Percentiles rank a stretch among this genome's conserved stretches.
These are phyloP conservation scores for Malus hybrid DNA, from an alignment of 331 rosid species.

Conservation along the genomic window DNA sequence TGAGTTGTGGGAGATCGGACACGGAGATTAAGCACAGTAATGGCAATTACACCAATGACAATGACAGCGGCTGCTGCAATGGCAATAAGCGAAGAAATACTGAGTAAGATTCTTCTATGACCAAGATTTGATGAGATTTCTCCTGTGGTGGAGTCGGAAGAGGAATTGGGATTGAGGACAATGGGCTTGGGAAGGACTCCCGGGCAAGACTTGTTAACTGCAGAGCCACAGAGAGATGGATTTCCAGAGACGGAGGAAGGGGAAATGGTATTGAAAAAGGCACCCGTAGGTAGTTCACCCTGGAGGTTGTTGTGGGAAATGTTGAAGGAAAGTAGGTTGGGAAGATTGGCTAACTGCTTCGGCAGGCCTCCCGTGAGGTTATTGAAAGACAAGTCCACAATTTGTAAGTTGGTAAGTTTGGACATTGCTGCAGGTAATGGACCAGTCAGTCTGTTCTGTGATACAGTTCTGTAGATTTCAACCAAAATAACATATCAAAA, in stretches of 20 bases:
- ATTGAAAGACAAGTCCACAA: slow-evolving; percentile 76
- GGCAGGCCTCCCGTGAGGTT: slow-evolving; percentile 72
- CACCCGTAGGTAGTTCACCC: slow-evolving; percentile 91
- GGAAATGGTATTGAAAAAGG: slow-evolving; percentile 84
- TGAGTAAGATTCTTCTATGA: slow-evolving; percentile 82
- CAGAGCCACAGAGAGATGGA: slow-evolving; percentile 92
- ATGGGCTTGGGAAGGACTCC: slow-evolving; percentile 92
- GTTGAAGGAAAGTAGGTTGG: slow-evolving; percentile 69
- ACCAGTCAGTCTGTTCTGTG: slow-evolving; percentile 63
- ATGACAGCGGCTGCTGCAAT: slow-evolving; percentile 97
- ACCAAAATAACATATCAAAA: neutral
- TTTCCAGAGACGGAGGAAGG: slow-evolving; percentile 70
- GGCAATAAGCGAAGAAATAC: slow-evolving; percentile 96
- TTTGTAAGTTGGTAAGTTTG: slow-evolving; percentile 57
- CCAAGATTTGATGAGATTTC: slow-evolving; percentile 44
- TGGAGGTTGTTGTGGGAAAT: slow-evolving; percentile 87
- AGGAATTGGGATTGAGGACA: slow-evolving; percentile 86
- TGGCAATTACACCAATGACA: slow-evolving; percentile 84
- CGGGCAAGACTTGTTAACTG: slow-evolving; percentile 78
- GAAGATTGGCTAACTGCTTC: slow-evolving; percentile 83
- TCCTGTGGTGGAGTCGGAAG: slow-evolving; percentile 45
- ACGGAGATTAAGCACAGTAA: slow-evolving; percentile 86
- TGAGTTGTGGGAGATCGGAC: slow-evolving; percentile 56
- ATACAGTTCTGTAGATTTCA: slow-evolving; percentile 47
- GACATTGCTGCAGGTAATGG: slow-evolving; percentile 67